These are phyloP conservation scores for Panellus pusillus DNA, from an alignment of 768 basidiomycete species.

Conservation along the genomic window DNA sequence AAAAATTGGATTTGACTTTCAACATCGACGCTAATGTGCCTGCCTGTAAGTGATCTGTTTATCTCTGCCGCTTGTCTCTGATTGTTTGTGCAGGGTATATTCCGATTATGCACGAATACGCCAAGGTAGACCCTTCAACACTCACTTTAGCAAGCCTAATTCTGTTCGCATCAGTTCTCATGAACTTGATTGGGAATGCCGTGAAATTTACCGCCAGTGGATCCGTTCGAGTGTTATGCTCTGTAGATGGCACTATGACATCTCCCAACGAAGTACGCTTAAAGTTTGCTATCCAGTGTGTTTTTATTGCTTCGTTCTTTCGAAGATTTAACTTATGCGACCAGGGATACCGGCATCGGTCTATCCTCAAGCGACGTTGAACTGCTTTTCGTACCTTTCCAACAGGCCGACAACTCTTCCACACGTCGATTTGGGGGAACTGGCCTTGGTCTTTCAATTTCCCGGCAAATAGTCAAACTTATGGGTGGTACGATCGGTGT, in stretches of 20 bases:
- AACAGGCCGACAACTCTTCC: constrained; percentile 78
- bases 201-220: constrained; percentile 72
- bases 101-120: constrained; percentile 75
- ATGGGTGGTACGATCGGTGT: constrained; percentile 76
- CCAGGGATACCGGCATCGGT: constrained; percentile 73
- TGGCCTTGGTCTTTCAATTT: constrained; percentile 75
- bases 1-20: constrained; percentile 72
- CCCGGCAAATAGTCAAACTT: constrained; percentile 71
- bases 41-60: constrained; percentile 42
- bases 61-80: neutral
- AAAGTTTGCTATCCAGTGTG: constrained; percentile 67
- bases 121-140: constrained; percentile 46
- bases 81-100: constrained; percentile 47
- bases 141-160: neutral
- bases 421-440: constrained; percentile 77
- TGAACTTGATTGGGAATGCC: constrained; percentile 78
- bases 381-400: constrained; percentile 70
- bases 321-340: constrained; percentile 5
- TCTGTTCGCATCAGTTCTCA: constrained; percentile 47
- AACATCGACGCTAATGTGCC: constrained; percentile 70
- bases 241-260: constrained; percentile 42
- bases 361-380: constrained; percentile 66
- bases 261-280: constrained; percentile 47
- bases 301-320: neutral
- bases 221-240: constrained; percentile 62